Evolutionary conservation across 352 stramenopile genomes (phyloP), one percentile per base, ranked within the genome.

Genomic region (Blastocystis sp.): DNA sequence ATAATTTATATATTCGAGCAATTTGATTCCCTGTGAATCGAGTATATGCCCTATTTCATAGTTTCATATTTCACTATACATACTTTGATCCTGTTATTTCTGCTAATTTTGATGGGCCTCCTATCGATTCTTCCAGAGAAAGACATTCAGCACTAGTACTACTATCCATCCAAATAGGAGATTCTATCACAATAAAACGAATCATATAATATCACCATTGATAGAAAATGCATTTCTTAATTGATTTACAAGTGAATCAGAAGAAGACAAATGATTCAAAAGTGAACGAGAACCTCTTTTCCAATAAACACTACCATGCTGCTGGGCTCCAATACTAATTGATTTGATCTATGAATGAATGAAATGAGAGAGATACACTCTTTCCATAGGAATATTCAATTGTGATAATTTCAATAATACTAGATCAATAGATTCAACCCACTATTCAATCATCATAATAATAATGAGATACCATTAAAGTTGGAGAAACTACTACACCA

Each of bases 11-110:
- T 29, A 91, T 79, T 9, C 69, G 43, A 2, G 89, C 82, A 55
- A 91, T 90, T 50, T 91, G 82, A 39, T 90, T 89, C 4, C 89
- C 90, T 5, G 90, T 91, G 66, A 91, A 91, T 3, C 90, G 80
- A 23, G 41, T 73, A 73, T 73, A 73, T 73, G 41, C 41, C 1
- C 41, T 54, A 54, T 79, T 15, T 79, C 20, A 62, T 79, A 39
- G 45, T 23, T 18, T 11, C 39, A n/a, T 18, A 79, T 6, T 66
- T 43, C 20, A 8, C 0, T n/a, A 62, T n/a, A 79, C 15, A 39
- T 45, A 87, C 50, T 88, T 59, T 9, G 89, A 91, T 11, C 90
- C 90, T 18, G 89, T 91, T 26, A 76, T 41, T 13, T 34, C 41
- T 11, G 90, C 79, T 23, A 91, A 20, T 2, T 75, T 75, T 23